Base-by-base conservation (phyloP, 2,329 filamentous ascomycete species). In the Xylaria multiplex region DNA sequence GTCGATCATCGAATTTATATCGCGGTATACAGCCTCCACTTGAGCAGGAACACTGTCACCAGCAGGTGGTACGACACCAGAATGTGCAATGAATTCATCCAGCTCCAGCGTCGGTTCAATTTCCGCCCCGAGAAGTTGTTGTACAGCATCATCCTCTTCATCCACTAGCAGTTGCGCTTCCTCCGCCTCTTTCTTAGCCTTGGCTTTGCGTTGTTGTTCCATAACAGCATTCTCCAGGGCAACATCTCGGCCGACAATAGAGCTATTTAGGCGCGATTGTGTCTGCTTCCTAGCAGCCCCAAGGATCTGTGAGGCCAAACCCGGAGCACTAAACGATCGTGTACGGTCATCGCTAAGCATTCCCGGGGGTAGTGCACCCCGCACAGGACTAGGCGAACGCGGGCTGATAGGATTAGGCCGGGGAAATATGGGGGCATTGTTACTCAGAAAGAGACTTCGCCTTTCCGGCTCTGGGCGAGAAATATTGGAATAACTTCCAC, bases 1-100 rank as follows among this genome's bases (percentile, higher is more conserved):
- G 73, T 97, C 93, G 49, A 99, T 90, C 96, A 98, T 99, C 13
- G 92, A 92, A 77, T 96, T 95, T 76, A 95, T 92, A 73, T 95
- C 92, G 50, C 91, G 86, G 77, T 92, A 96, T 1, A 91, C 82
- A 19, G 87, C 85, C 73, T 91, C 88, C 24, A 89, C 87, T 70
- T 90, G 88, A 8, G 85, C 83, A 3, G 88, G 85, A 37, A 90
- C 82, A 52, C 83, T 88, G 61, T 89, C 85, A 59, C 83, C 81
- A 14, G 84, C 84, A 14, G 83, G 81, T 3, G 84, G 80, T 6
- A 81, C 81, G 46, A 85, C 82, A 66, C 88, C 85, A 3, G 85
- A 81, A 71, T 88, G 86, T 2, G 85, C 89, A 58, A 92, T 84
- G 72, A 93, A 93, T 56, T 90, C 86, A 65, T 91, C 86, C 42